phyloP scores from a whole-genome alignment of 768 basidiomycete species.

The Symmetrospora coprosmae region DNA sequence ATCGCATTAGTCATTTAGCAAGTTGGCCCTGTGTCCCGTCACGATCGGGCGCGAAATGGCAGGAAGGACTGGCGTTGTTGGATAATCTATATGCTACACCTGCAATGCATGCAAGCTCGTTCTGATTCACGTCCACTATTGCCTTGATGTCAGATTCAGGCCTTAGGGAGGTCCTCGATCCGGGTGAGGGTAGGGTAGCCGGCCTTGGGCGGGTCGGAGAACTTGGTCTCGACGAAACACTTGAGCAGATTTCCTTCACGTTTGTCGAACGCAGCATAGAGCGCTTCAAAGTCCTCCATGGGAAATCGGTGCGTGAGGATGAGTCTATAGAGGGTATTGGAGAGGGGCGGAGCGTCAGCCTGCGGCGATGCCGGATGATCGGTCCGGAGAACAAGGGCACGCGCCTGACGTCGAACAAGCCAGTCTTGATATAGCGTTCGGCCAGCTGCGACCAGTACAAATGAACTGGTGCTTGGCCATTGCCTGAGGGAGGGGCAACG shows the following conservation, averaged over 20 bases:
- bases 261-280: conserved; percentile 54
- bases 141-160: too few species aligned
- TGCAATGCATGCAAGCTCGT: too few species aligned
- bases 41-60: too few species aligned
- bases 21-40: too few species aligned
- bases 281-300: conserved; percentile 50
- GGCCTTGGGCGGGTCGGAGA: conserved; percentile 41
- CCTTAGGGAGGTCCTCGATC: conserved; percentile 45
- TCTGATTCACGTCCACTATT: too few species aligned
- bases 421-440: conserved; percentile 49
- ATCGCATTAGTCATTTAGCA: too few species aligned
- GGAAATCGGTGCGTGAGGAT: conserved; percentile 49
- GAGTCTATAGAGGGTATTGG: too few species aligned
- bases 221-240: conserved; percentile 54
- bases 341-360: not conserved
- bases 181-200: conserved; percentile 45
- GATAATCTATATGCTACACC: too few species aligned
- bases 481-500: too few species aligned
- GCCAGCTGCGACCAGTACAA: conserved; percentile 58
- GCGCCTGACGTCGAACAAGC: conserved; percentile 47
- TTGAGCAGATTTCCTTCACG: conserved; percentile 33
- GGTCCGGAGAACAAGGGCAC: conserved; percentile 22
- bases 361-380: not conserved
- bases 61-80: too few species aligned
- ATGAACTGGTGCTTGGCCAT: conserved; percentile 26